Conservation (phyloP, 257 asterid species). For the Penstemon barbatus region DNA sequence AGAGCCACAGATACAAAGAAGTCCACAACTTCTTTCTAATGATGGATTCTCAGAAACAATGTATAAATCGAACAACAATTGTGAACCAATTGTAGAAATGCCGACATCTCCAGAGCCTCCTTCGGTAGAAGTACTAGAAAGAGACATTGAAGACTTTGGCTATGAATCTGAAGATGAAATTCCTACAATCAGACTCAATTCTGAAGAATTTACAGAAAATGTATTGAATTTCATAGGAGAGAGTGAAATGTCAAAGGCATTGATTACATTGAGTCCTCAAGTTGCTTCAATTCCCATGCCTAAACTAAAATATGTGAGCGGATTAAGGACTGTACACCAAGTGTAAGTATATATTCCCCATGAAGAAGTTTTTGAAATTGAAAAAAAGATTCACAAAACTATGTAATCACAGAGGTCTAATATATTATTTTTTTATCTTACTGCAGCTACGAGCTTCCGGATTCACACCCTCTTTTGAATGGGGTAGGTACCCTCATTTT, state of each 20-base stretch:
- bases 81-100: slow-evolving; percentile 51
- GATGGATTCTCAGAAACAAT: neutral
- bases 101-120: slow-evolving; percentile 47
- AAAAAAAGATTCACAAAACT: neutral
- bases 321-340: slow-evolving; percentile 42
- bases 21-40: neutral
- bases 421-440: neutral
- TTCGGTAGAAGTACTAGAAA: neutral
- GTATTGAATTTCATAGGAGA: neutral
- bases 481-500: slow-evolving; percentile 36
- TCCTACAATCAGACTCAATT: slow-evolving; percentile 34
- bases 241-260: slow-evolving; percentile 30
- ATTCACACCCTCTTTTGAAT: slow-evolving; percentile 52
- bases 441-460: slow-evolving; percentile 67
- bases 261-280: slow-evolving; percentile 30
- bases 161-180: slow-evolving; percentile 34
- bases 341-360: slow-evolving; percentile 43
- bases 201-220: slow-evolving; percentile 24
- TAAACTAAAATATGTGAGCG: slow-evolving; percentile 23
- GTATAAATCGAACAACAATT: neutral
- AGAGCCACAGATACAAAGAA: slow-evolving; percentile 2
- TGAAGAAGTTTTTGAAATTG: neutral
- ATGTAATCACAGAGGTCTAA: neutral
- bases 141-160: slow-evolving; percentile 39
- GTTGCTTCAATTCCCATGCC: slow-evolving; percentile 31